Percentiles rank a stretch among this genome's conserved stretches.
Conservation (phyloP, 1,284 basidiomycete genomes). For the Sporisorium reilianum region DNA sequence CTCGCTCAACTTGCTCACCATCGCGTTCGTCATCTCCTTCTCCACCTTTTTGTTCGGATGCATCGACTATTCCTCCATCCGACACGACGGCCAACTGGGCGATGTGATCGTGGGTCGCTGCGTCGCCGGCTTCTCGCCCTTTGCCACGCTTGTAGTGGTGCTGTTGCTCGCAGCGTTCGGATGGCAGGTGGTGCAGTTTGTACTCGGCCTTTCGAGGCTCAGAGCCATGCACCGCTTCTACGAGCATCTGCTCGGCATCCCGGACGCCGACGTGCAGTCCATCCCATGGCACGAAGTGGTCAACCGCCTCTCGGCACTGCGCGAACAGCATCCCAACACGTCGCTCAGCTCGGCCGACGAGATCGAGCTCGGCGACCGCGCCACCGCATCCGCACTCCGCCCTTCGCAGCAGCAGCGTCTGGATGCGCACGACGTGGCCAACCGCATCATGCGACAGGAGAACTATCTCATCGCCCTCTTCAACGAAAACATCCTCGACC, state of each 20-base stretch:
- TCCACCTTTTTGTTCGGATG: conserved; percentile 95
- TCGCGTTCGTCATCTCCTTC: conserved; percentile 96
- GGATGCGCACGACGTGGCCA: conserved; percentile 95
- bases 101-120: conserved; percentile 65
- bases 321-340: conserved; percentile 57
- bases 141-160: conserved; percentile 73
- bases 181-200: conserved; percentile 73
- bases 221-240: conserved; percentile 92
- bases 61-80: conserved; percentile 85
- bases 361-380: conserved; percentile 70
- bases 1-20: conserved; percentile 89
- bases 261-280: conserved; percentile 88
- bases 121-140: conserved; percentile 82
- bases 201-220: conserved; percentile 76
- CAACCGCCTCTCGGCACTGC: conserved; percentile 76
- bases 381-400: conserved; percentile 44
- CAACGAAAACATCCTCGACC: conserved; percentile 93
- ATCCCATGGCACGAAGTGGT: conserved; percentile 97
- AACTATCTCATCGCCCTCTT: conserved; percentile 98
- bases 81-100: conserved; percentile 62
- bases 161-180: conserved; percentile 84
- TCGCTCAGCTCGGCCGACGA: conserved; percentile 58
- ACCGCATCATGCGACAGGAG: conserved; percentile 95
- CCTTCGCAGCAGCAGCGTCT: conserved; percentile 36
- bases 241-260: conserved; percentile 74